Evolutionary conservation across 352 stramenopile species (phyloP), one percentile per base, ranked within the genome.

Genomic region (Phytophthora sojae): DNA sequence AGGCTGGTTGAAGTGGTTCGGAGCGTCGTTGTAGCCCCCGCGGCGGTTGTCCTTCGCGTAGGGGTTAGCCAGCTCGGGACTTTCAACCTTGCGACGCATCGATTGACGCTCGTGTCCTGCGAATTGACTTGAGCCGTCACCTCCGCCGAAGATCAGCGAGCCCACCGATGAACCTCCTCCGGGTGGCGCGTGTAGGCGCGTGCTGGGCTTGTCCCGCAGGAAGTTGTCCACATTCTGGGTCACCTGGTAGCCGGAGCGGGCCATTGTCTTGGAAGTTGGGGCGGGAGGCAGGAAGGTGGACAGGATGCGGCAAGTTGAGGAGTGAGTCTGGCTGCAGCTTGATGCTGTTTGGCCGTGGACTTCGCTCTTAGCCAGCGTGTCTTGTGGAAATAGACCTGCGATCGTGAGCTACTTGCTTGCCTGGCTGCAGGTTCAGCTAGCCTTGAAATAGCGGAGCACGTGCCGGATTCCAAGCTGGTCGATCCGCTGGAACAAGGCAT

Each of bases 161-260:
- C 89, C 88, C 14, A 93, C 77, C 14, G 75, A 86, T 6, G 88
- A 96, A 64, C 79, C 75, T 44, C 88, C 88, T 61, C 89, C 88
- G 14, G 89, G 87, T 12, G 88, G 83, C 2, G 80, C 71, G 61
- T 96, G 88, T 37, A 90, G 76, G 14, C 87, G 85, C 47, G 87
- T 95, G 75, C 87, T 93, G 57, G 87, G 77, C 79, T 90, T 90
- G n/a, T 91, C 83, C 17, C 78, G 66, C 30, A 93, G 64, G 39
- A 94, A 92, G 70, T 95, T 94, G 79, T 95, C 85, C 30, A 90
- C 71, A 68, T 94, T 96, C 66, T 93, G 86, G 21, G 83, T 92
- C 52, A 81, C 75, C 75, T 91, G 82, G 69, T 84, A 83, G 39
- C 76, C 75, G 64, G 60, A 67, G 74, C 85, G 83, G 39, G 83